Evolutionary conservation across 2,329 filamentous ascomycete species (phyloP), one percentile per base, ranked within the genome.

Genomic region (Rutstroemia sp.): DNA sequence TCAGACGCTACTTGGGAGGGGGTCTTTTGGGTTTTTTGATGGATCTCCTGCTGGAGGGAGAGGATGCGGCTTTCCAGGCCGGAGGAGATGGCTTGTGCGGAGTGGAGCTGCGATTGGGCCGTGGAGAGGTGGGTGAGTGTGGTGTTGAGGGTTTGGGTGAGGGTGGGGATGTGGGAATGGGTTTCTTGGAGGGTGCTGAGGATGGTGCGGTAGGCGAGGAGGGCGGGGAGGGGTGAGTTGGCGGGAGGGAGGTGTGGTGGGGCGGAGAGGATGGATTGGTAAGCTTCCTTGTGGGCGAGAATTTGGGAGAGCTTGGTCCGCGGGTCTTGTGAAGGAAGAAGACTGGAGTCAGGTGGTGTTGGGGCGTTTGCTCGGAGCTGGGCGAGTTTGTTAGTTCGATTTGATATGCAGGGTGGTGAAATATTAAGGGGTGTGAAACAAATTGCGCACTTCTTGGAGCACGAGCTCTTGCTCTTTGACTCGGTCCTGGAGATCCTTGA

Each of bases 101-200:
- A 81, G 16, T 16, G 7, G 18, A 41, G 39, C 6, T 16, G 16
- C 39, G 14, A 19, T 41, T 41, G 14, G 5, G 14, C 39, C 14
- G 39, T 19, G 39, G 39, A 41, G 16, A 41, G 39, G 16, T n/a
- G 39, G 1, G 1, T 16, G 1, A n/a, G 39, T 4, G 39, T 41
- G 70, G 70, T 23, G 23, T 23, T 23, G 23, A 23, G 23, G 23
- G 23, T 23, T 23, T 23, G 23, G 23, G 23, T 23, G 38, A 79
- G 77, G 4, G 73, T 69, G 4, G 70, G 67, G 12, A 89, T 76
- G 53, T 83, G 83, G 19, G 74, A 72, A 62, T 81, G 83, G 18
- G 84, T 86, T 62, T 89, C 84, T 58, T 86, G 83, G 54, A 90
- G 72, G 5, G 89, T 88, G 42, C 94, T 69, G 4, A 95, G 75